phyloP scores from a whole-genome alignment of 1,284 basidiomycete species.

The Porodaedalea pini region DNA sequence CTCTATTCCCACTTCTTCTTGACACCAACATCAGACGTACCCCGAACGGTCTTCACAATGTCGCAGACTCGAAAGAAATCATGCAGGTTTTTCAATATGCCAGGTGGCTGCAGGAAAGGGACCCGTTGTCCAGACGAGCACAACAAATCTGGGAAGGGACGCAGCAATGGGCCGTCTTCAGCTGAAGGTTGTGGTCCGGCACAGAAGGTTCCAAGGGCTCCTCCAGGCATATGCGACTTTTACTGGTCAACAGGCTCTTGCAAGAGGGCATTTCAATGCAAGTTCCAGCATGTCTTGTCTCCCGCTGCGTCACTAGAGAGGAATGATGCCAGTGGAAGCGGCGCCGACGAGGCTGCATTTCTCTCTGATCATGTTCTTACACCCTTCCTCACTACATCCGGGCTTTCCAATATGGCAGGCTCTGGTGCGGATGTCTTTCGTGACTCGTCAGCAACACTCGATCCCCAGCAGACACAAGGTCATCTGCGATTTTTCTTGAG shows the following conservation, averaged over 20 bases:
- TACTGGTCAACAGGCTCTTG: constrained; percentile 54
- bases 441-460: constrained; percentile 29
- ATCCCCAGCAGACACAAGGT: constrained; percentile 50
- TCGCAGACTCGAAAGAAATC: constrained; percentile 19
- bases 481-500: constrained; percentile 42
- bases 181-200: constrained; percentile 15
- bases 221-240: constrained; percentile 44
- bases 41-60: neutral
- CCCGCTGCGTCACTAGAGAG: constrained; percentile 17
- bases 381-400: constrained; percentile 44
- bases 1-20: neutral
- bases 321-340: neutral
- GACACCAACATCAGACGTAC: too few relatives aligned
- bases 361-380: too few relatives aligned
- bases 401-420: constrained; percentile 41
- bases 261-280: constrained; percentile 45
- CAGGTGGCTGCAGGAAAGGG: constrained; percentile 41
- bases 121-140: constrained; percentile 34
- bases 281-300: constrained; percentile 38
- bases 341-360: neutral
- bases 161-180: constrained; percentile 18
- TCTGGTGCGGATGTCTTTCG: constrained; percentile 38
- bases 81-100: constrained; percentile 38
- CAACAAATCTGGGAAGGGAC: constrained; percentile 22
- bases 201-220: constrained; percentile 28